Evolutionary conservation across 225 moss, liverwort and hornwort species (phyloP), one percentile per base, ranked within the genome.

Genomic region (Polytrichum commune): DNA sequence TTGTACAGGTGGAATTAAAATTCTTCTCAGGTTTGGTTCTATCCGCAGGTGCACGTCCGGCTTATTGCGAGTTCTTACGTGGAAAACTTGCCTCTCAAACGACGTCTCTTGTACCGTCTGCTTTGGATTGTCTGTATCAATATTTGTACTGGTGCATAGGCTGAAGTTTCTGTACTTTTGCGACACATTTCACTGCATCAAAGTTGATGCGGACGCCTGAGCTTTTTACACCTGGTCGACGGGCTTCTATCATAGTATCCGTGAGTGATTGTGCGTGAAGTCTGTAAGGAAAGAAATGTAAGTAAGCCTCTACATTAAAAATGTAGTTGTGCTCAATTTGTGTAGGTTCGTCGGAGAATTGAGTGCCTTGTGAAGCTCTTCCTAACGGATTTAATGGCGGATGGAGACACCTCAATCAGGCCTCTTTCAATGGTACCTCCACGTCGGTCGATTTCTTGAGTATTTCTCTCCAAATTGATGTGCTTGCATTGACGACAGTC

Each of bases 291-390:
- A 13, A 32, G 24, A 5, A 71, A 30, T 19, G 20, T 32, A 19
- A 1, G 35, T 29, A 27, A 18, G 27, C 56, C 18, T 27, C 20
- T 55, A 28, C 73, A 35, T 68, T 74, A 19, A 79, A 35, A 46
- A 46, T 46, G 46, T 30, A 27, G 18, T 7, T 67, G 32, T 28
- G 54, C 55, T 54, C 46, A 53, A 18, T 71, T 5, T 25, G 68
- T 78, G 77, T 90, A 96, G 95, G 83, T 90, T 77, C 81, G 84
- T 53, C 76, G 81, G 78, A 89, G 91, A 72, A 93, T 96, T 81
- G 95, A 96, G 75, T 76, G 72, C 63, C 73, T 87, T 63, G 81
- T 93, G 62, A 87, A 77, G 71, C 68, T 75, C 19, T 93, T 93
- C 62, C 88, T 91, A 33, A 67, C 38, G 63, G 86, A 84, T 80